These are phyloP conservation scores for Periconia digitata DNA, from an alignment of 2,329 filamentous ascomycete species.

Conservation along the genomic window DNA sequence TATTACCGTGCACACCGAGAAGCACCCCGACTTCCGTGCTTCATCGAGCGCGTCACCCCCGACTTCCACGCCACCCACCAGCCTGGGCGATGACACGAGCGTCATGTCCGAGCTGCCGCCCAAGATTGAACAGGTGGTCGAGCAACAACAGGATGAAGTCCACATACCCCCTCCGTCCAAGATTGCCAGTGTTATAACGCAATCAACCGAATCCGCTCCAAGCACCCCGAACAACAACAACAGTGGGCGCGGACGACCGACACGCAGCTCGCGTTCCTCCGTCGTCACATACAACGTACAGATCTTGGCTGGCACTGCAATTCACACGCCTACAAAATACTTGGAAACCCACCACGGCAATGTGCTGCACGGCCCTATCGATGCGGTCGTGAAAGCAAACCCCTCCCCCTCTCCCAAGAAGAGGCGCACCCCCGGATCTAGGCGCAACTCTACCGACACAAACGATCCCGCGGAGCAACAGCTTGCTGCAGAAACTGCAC, in stretches of 20 bases:
- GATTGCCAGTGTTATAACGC: slow-evolving; percentile 9
- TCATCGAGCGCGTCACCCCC: slow-evolving; percentile 56
- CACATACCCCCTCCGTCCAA: slow-evolving; percentile 17
- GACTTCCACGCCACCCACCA: slow-evolving; percentile 68
- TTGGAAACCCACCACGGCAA: slow-evolving; percentile 42
- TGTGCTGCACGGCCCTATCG: slow-evolving; percentile 34
- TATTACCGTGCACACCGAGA: slow-evolving; percentile 40
- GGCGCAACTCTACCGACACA: slow-evolving; percentile 12
- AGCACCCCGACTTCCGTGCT: slow-evolving; percentile 36
- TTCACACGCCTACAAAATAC: slow-evolving; percentile 56
- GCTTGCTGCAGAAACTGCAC: slow-evolving; percentile 33
- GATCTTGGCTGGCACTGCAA: slow-evolving; percentile 62
- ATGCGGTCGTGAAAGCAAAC: slow-evolving; percentile 8
- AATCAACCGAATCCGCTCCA: slow-evolving; percentile 14
- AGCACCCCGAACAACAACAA: slow-evolving; percentile 18
- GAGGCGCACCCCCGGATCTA: slow-evolving; percentile 19
- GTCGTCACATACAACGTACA: slow-evolving; percentile 68
- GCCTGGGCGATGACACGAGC: slow-evolving; percentile 64
- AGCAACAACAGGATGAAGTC: slow-evolving; percentile 21
- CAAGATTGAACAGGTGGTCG: slow-evolving; percentile 31
- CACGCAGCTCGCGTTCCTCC: slow-evolving; percentile 58
- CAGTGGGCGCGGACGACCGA: slow-evolving; percentile 31
- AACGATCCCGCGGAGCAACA: slow-evolving; percentile 34
- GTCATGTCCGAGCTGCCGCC: slow-evolving; percentile 46
- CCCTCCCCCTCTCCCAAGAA: slow-evolving; percentile 19